Percentiles rank a stretch among this genome's conserved stretches.
Conservation (phyloP, 108 stramenopile genomes). For the Aureococcus anophagefferens region DNA sequence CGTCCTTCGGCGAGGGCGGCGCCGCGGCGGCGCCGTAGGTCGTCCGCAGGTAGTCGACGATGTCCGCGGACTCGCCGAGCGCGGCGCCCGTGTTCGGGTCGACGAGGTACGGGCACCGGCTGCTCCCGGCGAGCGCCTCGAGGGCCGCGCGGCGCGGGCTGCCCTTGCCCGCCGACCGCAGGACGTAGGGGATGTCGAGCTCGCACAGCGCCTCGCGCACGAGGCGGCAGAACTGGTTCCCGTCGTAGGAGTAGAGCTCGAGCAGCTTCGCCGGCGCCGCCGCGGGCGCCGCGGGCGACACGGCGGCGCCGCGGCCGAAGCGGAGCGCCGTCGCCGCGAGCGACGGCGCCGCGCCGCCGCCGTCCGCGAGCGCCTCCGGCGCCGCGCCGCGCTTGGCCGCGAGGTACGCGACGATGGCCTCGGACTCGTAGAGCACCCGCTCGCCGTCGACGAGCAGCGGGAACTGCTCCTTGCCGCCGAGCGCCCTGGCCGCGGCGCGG, state of each 20-base stretch:
- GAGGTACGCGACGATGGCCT: slow-evolving; percentile 33
- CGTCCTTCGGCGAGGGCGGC: too few species aligned
- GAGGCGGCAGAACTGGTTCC: slow-evolving; percentile 71
- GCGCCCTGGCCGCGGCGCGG: background rate
- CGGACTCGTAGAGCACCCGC: slow-evolving; percentile 28
- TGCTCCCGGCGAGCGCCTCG: slow-evolving; percentile 50
- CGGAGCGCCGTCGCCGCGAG: background rate
- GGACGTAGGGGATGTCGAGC: slow-evolving; percentile 66
- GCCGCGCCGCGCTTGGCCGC: slow-evolving; percentile 32
- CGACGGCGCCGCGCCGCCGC: background rate
- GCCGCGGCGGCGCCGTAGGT: slow-evolving; percentile 62
- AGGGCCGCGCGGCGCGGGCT: slow-evolving; percentile 64
- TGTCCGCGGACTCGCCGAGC: slow-evolving; percentile 69
- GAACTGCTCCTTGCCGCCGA: slow-evolving; percentile 4
- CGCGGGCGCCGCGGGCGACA: background rate
- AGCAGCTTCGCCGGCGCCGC: background rate
- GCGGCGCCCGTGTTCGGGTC: slow-evolving; percentile 69
- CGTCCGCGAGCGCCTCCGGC: background rate
- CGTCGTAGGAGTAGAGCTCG: slow-evolving; percentile 30
- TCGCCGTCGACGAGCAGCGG: background rate
- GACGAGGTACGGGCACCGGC: slow-evolving; percentile 69
- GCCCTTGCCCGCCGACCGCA: slow-evolving; percentile 59
- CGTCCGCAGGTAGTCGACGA: slow-evolving; percentile 63
- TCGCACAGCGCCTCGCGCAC: slow-evolving; percentile 77
- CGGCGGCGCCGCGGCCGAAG: background rate